These are phyloP conservation scores for Hyphodiscus sp. DNA, from an alignment of 2,329 filamentous ascomycete species.

Conservation along the genomic window DNA sequence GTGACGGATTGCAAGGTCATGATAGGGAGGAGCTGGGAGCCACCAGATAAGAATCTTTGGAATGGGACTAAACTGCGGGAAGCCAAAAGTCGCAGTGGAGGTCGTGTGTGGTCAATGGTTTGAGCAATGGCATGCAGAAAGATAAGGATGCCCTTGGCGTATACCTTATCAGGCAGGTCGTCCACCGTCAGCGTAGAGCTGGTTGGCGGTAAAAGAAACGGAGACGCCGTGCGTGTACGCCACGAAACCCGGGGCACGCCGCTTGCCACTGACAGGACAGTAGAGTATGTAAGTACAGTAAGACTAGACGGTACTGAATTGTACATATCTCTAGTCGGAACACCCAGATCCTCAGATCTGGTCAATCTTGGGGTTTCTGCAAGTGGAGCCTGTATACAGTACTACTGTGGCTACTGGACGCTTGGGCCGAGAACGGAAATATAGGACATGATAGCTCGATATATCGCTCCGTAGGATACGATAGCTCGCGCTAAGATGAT, in stretches of 20 bases:
- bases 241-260: not conserved
- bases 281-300: no score
- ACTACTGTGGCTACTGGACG: no score
- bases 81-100: not conserved
- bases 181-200: not conserved
- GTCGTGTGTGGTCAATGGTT: not conserved
- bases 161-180: not conserved
- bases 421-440: not conserved
- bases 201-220: not conserved
- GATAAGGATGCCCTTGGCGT: not conserved
- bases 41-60: no score
- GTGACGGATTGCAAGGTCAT: not conserved
- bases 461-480: no score
- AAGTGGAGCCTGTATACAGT: no score
- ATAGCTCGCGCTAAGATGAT: not conserved
- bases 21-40: slow-evolving; percentile 19
- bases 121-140: not conserved
- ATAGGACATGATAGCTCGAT: no score
- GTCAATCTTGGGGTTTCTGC: not conserved
- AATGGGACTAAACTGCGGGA: no score
- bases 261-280: not conserved
- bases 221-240: not conserved
- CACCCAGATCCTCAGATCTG: not conserved
- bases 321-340: no score
- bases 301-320: no score